These are phyloP conservation scores for Cochlearia excelsa DNA, from an alignment of 345 rosid genomes.

Conservation along the genomic window DNA sequence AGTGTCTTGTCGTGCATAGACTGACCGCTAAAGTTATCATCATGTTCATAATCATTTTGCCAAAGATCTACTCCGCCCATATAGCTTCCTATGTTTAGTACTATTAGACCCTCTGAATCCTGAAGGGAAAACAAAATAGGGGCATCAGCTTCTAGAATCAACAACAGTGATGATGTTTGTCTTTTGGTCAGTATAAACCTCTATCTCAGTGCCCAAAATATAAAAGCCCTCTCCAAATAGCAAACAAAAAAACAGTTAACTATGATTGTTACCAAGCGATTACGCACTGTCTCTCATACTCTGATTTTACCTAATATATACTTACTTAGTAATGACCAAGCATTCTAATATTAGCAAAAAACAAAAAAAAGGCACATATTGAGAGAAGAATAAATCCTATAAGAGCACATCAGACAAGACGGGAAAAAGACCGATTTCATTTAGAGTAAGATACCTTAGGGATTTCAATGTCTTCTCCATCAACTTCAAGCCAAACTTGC, in stretches of 20 bases:
- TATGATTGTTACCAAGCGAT: no score
- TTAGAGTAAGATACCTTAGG: slow-evolving; percentile 51
- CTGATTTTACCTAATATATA: no score
- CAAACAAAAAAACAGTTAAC: no score
- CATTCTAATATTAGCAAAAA: slow-evolving; percentile 5
- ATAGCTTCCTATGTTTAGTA: slow-evolving; percentile 81
- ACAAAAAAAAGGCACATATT: slow-evolving; percentile 6
- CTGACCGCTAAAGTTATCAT: slow-evolving; percentile 65
- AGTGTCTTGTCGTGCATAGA: slow-evolving; percentile 71
- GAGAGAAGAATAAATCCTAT: slow-evolving; percentile 7
- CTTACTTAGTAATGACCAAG: no score
- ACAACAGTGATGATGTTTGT: no score
- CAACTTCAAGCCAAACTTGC: slow-evolving; percentile 90
- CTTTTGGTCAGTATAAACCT: not conserved
- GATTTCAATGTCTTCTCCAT: slow-evolving; percentile 66
- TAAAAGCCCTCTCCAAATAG: no score
- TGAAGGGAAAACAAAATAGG: slow-evolving; percentile 25
- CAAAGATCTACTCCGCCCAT: slow-evolving; percentile 95
- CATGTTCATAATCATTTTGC: slow-evolving; percentile 74
- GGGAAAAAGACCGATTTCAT: not conserved
- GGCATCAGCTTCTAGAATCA: slow-evolving; percentile 15
- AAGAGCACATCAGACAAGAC: slow-evolving; percentile 14
- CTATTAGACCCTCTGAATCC: slow-evolving; percentile 80
- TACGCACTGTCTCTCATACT: no score
- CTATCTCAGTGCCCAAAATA: slow-evolving; percentile 1